These are phyloP conservation scores for Suhomyces maxii DNA, from an alignment of 1,139 yeast species.

Conservation along the genomic window DNA sequence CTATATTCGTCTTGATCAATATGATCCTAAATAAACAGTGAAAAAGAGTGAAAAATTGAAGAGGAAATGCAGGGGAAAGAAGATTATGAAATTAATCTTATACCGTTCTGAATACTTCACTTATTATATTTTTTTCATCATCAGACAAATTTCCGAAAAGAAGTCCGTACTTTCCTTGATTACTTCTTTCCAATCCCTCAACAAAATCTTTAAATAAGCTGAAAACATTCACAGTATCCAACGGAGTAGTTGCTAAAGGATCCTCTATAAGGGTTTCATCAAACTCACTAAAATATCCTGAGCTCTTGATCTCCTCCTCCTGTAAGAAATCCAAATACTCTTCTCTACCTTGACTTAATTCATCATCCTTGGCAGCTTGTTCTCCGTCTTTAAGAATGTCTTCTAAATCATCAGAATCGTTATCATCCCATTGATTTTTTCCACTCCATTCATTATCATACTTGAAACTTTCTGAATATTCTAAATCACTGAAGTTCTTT, in stretches of 20 bases:
- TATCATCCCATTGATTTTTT: constrained; percentile 14
- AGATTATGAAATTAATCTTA: too few species aligned
- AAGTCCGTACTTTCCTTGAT: constrained; percentile 11
- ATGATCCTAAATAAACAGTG: too few species aligned
- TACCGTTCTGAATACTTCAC: constrained; percentile 13
- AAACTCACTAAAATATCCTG: constrained; percentile 41
- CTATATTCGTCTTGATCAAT: too few species aligned
- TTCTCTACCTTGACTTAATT: constrained; percentile 36
- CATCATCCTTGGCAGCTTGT: constrained; percentile 27
- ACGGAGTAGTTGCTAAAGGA: constrained; percentile 73
- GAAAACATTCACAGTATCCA: constrained; percentile 72
- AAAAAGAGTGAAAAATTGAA: too few species aligned
- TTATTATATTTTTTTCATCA: constrained; percentile 11
- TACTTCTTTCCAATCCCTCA: constrained; percentile 11
- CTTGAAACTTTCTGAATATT: constrained; percentile 15
- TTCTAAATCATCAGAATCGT: constrained; percentile 30
- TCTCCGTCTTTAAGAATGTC: constrained; percentile 19
- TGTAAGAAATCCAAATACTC: constrained; percentile 47
- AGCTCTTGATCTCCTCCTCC: constrained; percentile 40
- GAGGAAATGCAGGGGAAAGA: too few species aligned
- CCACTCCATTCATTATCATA: constrained; percentile 12
- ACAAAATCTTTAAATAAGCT: constrained; percentile 22
- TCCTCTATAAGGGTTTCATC: constrained; percentile 73
- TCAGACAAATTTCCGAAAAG: constrained; percentile 17
- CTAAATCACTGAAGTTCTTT: constrained; percentile 46